phyloP scores from a whole-genome alignment of 306 rosid genomes.

The Acacia crassicarpa region DNA sequence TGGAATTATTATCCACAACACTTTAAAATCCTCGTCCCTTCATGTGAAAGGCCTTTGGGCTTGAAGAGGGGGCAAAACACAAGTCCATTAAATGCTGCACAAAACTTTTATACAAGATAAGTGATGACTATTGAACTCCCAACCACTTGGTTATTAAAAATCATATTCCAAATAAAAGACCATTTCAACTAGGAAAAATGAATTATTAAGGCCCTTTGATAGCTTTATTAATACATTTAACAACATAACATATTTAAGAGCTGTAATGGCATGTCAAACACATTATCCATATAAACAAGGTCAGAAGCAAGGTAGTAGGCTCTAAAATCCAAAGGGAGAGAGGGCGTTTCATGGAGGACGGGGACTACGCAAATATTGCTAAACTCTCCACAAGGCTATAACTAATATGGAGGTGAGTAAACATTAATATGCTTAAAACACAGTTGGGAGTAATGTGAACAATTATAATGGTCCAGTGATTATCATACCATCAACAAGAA shows the following conservation, averaged over 20 bases:
- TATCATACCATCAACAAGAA: slow-evolving; percentile 89
- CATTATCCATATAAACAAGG: neutral
- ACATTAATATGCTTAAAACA: neutral
- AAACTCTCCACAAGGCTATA: neutral
- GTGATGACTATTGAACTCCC: neutral
- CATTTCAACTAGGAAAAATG: neutral
- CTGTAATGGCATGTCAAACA: neutral
- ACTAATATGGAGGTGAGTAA: neutral
- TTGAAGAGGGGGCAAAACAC: neutral
- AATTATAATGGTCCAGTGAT: neutral
- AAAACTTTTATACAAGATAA: neutral
- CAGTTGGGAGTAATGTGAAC: neutral
- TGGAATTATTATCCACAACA: neutral
- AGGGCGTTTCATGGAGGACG: neutral
- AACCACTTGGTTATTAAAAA: neutral
- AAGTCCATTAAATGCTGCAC: neutral
- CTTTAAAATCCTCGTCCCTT: no score
- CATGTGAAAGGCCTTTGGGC: neutral
- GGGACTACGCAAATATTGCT: neutral
- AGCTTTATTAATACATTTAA: neutral
- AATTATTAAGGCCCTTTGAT: neutral
- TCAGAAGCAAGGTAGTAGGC: neutral
- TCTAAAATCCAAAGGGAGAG: neutral
- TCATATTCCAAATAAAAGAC: neutral
- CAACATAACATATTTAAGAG: neutral